Evolutionary conservation across 1,284 basidiomycete genomes (phyloP).

Genomic region (Lentinula novae-zelandiae): DNA sequence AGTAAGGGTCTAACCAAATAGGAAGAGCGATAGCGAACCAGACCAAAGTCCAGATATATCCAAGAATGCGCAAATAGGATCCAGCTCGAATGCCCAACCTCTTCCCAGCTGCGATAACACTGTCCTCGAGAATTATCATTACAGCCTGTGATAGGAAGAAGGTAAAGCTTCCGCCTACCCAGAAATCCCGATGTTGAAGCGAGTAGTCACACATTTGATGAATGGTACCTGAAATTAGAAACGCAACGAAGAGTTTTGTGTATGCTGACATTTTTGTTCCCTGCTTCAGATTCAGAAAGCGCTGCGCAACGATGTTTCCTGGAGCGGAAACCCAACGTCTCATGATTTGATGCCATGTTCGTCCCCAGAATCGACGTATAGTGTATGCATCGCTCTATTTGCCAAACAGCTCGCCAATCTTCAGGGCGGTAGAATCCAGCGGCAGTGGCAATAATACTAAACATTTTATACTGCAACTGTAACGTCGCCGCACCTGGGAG

Average conservation of each 20-base stretch:
- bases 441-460: slow-evolving; percentile 18
- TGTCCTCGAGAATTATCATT: slow-evolving; percentile 1
- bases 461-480: slow-evolving; percentile 12
- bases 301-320: not conserved
- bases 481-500: not conserved
- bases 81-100: not conserved
- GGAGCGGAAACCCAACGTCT: not conserved
- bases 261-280: not conserved
- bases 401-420: slow-evolving; percentile 23
- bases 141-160: slow-evolving; percentile 9
- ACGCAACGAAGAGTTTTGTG: not conserved
- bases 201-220: slow-evolving; percentile 7
- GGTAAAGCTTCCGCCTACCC: not conserved
- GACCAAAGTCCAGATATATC: slow-evolving; percentile 2
- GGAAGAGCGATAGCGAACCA: slow-evolving; percentile 7
- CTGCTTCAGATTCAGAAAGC: not conserved
- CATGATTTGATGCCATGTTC: slow-evolving; percentile 5
- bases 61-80: not conserved
- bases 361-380: slow-evolving; percentile 24
- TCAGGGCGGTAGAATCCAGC: slow-evolving; percentile 17
- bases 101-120: not conserved
- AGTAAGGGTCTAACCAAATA: slow-evolving; percentile 4
- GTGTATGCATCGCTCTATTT: slow-evolving; percentile 20
- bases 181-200: not conserved
- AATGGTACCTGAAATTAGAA: slow-evolving; percentile 6